These are phyloP conservation scores for Speleostelium caveatum DNA, from an alignment of 78 protist species.

Conservation along the genomic window DNA sequence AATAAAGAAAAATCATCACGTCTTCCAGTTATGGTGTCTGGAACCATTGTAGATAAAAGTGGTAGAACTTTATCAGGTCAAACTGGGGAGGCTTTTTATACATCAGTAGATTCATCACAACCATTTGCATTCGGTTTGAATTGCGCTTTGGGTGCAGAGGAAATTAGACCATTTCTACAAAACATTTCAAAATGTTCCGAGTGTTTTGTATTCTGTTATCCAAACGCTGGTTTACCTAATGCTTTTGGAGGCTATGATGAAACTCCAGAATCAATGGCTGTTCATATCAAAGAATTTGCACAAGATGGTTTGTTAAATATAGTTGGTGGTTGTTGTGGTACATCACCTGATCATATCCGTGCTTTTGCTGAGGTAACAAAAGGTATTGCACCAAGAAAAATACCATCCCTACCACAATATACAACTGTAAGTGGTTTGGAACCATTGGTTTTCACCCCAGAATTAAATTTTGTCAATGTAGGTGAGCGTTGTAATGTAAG, in stretches of 20 bases:
- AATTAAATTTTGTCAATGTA: slow-evolving; percentile 93
- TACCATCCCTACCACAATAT: slow-evolving; percentile 22
- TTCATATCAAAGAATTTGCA: slow-evolving; percentile 83
- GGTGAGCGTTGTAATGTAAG: slow-evolving; percentile 99
- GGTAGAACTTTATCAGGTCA: slow-evolving; percentile 99
- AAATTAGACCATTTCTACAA: slow-evolving; percentile 94
- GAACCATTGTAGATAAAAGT: slow-evolving; percentile 96
- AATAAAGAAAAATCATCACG: slow-evolving; percentile 87
- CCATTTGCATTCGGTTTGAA: slow-evolving; percentile 94
- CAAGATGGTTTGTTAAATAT: slow-evolving; percentile 91
- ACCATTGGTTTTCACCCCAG: slow-evolving; percentile 75
- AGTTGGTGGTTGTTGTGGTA: slow-evolving; percentile 99
- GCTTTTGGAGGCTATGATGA: slow-evolving; percentile 97
- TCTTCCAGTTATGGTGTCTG: slow-evolving; percentile 89
- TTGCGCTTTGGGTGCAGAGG: slow-evolving; percentile 98
- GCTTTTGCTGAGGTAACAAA: slow-evolving; percentile 84
- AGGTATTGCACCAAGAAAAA: slow-evolving; percentile 43
- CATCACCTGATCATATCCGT: slow-evolving; percentile 96
- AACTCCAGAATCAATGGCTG: slow-evolving; percentile 92
- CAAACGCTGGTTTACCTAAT: slow-evolving; percentile 98
- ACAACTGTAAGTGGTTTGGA: slow-evolving; percentile 92
- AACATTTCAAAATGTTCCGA: slow-evolving; percentile 73
- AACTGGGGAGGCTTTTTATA: slow-evolving; percentile 96
- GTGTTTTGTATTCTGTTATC: slow-evolving; percentile 87
- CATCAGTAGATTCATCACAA: slow-evolving; percentile 82